A percentile compares a stretch with the other conserved stretches of the same genome.
Evolutionary conservation across 768 basidiomycete genomes (phyloP).

Genomic region (Lenzites betulinus): DNA sequence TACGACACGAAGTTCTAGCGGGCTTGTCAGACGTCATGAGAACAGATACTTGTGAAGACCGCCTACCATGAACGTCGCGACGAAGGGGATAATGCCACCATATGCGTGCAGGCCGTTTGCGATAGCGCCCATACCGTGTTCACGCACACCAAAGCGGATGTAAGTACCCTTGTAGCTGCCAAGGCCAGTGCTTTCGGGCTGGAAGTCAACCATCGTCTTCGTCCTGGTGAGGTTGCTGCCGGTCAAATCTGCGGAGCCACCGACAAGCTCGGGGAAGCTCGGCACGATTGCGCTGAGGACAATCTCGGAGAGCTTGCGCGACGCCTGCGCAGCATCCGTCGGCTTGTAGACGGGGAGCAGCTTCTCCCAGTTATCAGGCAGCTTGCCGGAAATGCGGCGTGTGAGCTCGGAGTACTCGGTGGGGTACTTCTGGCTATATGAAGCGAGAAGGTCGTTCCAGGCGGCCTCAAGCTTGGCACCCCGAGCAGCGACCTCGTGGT

Average conservation of each 20-base stretch:
- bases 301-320: slow-evolving; percentile 91
- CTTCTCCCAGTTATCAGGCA: slow-evolving; percentile 88
- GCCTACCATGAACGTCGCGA: slow-evolving; percentile 86
- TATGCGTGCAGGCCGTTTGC: slow-evolving; percentile 90
- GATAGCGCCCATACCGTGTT: slow-evolving; percentile 96
- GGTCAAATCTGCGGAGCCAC: slow-evolving; percentile 92
- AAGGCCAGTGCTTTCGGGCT: slow-evolving; percentile 81
- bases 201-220: slow-evolving; percentile 87
- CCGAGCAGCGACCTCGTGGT: slow-evolving; percentile 63
- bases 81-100: slow-evolving; percentile 88
- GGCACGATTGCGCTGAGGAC: slow-evolving; percentile 76
- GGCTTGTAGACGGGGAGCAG: slow-evolving; percentile 83
- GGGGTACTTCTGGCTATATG: slow-evolving; percentile 80
- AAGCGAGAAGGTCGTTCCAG: slow-evolving; percentile 70
- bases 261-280: slow-evolving; percentile 79
- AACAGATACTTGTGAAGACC: not conserved
- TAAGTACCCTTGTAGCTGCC: slow-evolving; percentile 88
- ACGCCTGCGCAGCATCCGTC: slow-evolving; percentile 81
- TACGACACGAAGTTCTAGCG: slow-evolving; percentile 89
- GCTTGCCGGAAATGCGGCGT: slow-evolving; percentile 79
- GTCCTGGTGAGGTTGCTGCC: slow-evolving; percentile 90
- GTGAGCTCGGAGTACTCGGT: slow-evolving; percentile 83
- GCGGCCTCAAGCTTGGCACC: slow-evolving; percentile 73
- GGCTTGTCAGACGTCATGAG: slow-evolving; percentile 10
- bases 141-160: slow-evolving; percentile 95